Percentiles rank a stretch among this genome's conserved stretches.
phyloP scores from a whole-genome alignment of 495 filamentous ascomycete species.

The Chaetomium fimeti region DNA sequence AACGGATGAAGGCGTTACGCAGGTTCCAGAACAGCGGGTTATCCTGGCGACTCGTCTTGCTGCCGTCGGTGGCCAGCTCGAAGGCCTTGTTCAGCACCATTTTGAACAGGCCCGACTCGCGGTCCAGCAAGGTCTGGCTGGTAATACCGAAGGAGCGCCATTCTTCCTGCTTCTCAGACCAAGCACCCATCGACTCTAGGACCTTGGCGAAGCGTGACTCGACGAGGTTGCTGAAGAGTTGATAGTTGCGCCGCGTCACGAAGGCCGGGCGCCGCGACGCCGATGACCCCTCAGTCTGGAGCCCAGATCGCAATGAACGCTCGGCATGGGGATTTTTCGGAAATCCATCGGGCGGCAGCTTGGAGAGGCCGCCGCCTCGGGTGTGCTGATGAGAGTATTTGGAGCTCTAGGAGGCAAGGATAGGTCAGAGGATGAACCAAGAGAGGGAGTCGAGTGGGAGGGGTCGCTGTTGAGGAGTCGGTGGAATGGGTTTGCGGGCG shows the following conservation, averaged over 20 bases:
- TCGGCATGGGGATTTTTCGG: neutral
- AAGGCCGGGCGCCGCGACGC: neutral
- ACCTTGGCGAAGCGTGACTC: conserved; percentile 23
- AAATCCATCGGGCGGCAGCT: too few species aligned
- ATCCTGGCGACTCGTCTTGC: conserved; percentile 34
- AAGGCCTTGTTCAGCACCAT: conserved; percentile 39
- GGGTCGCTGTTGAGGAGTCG: neutral
- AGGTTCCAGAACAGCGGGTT: conserved; percentile 56
- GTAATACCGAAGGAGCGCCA: conserved; percentile 38
- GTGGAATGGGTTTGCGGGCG: neutral
- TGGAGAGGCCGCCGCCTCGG: too few species aligned
- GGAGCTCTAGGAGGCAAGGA: neutral
- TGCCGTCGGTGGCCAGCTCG: conserved; percentile 33
- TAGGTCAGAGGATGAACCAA: neutral
- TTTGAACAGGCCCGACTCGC: conserved; percentile 40
- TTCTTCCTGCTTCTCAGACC: conserved; percentile 22
- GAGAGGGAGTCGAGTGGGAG: neutral
- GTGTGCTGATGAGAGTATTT: neutral
- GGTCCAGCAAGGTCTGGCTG: conserved; percentile 33
- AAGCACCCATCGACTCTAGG: conserved; percentile 20
- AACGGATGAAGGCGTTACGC: conserved; percentile 55
- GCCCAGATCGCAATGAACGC: neutral
- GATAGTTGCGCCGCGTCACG: conserved; percentile 27
- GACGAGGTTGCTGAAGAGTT: conserved; percentile 34
- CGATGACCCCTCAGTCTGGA: neutral